These are phyloP conservation scores for Tagetes patula DNA, from an alignment of 129 eudicot species.

Conservation along the genomic window DNA sequence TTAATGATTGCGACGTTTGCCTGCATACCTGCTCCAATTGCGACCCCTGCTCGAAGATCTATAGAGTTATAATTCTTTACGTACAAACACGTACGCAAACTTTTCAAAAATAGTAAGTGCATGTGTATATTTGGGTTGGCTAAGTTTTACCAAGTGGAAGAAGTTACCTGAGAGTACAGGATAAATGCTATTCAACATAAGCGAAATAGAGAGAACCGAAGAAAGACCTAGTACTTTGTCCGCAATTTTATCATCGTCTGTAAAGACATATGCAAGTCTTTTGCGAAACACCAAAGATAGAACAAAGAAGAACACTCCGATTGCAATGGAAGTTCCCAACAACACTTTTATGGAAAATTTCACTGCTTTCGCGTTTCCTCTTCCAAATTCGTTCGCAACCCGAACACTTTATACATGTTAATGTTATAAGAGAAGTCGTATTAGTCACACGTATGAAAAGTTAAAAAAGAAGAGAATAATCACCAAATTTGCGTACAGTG, in stretches of 20 bases:
- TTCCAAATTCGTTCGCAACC: conserved; percentile 85
- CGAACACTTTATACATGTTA: conserved; percentile 55
- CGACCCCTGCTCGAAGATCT: conserved; percentile 59
- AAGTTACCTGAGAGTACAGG: conserved; percentile 71
- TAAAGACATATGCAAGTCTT: conserved; percentile 58
- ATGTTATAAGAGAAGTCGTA: conserved; percentile 1
- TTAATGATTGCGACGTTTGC: conserved; percentile 58
- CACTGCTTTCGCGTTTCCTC: conserved; percentile 75
- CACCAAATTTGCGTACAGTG: too few relatives aligned
- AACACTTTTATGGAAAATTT: conserved; percentile 71
- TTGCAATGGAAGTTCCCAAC: conserved; percentile 49
- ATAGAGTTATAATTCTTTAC: background rate
- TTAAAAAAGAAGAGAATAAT: too few relatives aligned
- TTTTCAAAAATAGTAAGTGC: background rate
- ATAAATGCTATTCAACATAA: conserved; percentile 68
- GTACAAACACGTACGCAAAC: background rate
- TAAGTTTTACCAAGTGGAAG: background rate
- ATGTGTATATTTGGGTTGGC: background rate
- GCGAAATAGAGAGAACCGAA: conserved; percentile 55
- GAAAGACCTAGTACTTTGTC: conserved; percentile 59
- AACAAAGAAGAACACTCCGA: conserved; percentile 57
- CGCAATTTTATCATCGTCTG: conserved; percentile 57
- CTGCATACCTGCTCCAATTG: conserved; percentile 80
- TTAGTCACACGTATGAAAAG: conserved; percentile 7
- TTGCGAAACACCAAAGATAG: conserved; percentile 59